These are phyloP conservation scores for Phaffomyces opuntiae DNA, from an alignment of 805 yeast genomes.

Conservation along the genomic window DNA sequence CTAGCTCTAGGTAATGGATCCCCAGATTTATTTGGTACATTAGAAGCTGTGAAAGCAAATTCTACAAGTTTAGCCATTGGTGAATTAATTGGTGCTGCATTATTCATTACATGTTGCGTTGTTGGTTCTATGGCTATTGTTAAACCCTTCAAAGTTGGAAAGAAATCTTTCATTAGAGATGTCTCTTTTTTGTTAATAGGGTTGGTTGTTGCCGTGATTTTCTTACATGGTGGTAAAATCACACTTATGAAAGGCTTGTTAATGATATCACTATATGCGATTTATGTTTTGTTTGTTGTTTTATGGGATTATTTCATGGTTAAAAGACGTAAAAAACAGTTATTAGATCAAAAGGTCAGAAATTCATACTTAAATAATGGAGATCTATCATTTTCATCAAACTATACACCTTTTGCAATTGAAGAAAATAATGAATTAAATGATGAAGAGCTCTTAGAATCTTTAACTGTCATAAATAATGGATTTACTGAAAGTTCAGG, in stretches of 20 bases:
- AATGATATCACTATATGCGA: slow-evolving; percentile 49
- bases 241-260: slow-evolving; percentile 45
- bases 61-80: slow-evolving; percentile 78
- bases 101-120: slow-evolving; percentile 77
- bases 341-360: slow-evolving; percentile 20
- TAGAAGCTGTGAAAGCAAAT: slow-evolving; percentile 67
- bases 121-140: slow-evolving; percentile 73
- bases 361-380: slow-evolving; percentile 11
- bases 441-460: slow-evolving; percentile 16
- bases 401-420: slow-evolving; percentile 6
- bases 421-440: slow-evolving; percentile 17
- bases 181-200: slow-evolving; percentile 52
- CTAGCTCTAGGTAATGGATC: slow-evolving; percentile 90
- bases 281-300: slow-evolving; percentile 48
- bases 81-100: slow-evolving; percentile 86
- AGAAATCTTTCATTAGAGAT: slow-evolving; percentile 27
- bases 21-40: slow-evolving; percentile 83
- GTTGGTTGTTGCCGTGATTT: slow-evolving; percentile 41
- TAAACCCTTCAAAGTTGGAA: slow-evolving; percentile 56
- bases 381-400: slow-evolving; percentile 2
- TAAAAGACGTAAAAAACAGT: slow-evolving; percentile 11
- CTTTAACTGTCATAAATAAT: slow-evolving; percentile 1
- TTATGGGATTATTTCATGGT: slow-evolving; percentile 19
- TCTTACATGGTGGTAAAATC: slow-evolving; percentile 55
- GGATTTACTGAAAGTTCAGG: slow-evolving; percentile 4